Evolutionary conservation across 495 filamentous ascomycete genomes (phyloP), one percentile per base, ranked within the genome.

Genomic region (Darksidea phi): DNA sequence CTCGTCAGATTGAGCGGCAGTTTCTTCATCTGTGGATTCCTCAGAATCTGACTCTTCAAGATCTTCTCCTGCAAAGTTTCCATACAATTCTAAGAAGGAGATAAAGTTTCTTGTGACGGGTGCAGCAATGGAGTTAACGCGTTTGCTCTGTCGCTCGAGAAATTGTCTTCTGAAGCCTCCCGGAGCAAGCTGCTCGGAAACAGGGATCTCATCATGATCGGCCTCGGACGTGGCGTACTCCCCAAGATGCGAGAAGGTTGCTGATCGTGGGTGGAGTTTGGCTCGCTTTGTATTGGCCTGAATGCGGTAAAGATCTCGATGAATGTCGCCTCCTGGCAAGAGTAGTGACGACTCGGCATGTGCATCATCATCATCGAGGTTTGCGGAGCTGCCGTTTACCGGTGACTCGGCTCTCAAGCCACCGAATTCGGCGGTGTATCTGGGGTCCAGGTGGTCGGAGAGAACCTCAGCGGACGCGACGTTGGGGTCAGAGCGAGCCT

Each of bases 51-150:
- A 81, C 46, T 88, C 86, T 2, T 74, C 80, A 12, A 89, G 77
- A 57, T 88, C 86, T 65, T 89, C 86, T 6, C 86, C 86, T 0
- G 86, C 86, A 68, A 89, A 89, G 48, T 78, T 81, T 0, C 86
- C 86, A 68, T 88, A 89, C 6, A 88, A 70, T 46, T 86, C 83
- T 11, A 89, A 76, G 61, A 88, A 89, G 41, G 85, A 82, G 34
- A 86, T 79, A 60, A 89, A 89, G 62, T 83, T 83, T n/a, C 73
- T 72, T 0, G 86, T 86, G 15, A 86, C 73, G 11, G 84, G 81
- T 59, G 73, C 52, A 54, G 73, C 42, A 60, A 75, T 61, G 71
- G 73, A 69, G 72, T 76, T 54, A 61, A 81, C 54, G 67, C 71
- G 63, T 32, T 73, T 55, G 34, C 48, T 48, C 46, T 70, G 59